A percentile compares a stretch with the other conserved stretches of the same genome.
Evolutionary conservation across 352 stramenopile genomes (phyloP).

Genomic region (Nothophytophthora sp.): DNA sequence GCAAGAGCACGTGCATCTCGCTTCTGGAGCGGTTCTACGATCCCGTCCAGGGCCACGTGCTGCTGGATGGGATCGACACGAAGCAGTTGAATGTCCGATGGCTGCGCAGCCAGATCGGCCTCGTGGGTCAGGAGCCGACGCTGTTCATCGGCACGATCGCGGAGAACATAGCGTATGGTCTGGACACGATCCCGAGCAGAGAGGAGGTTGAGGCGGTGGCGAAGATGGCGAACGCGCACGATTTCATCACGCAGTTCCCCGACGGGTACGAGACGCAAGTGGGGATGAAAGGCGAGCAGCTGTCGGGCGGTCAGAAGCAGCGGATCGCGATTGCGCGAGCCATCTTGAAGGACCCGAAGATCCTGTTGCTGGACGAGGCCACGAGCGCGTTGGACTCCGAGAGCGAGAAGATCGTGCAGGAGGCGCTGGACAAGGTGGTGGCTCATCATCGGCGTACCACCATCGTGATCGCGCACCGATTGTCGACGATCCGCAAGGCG

Average conservation of each 20-base stretch:
- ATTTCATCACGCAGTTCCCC: constrained; percentile 40
- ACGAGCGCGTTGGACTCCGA: constrained; percentile 47
- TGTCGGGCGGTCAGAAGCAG: constrained; percentile 45
- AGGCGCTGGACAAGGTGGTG: constrained; percentile 34
- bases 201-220: constrained; percentile 87
- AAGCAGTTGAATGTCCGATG: constrained; percentile 31
- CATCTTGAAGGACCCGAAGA: constrained; percentile 42
- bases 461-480: constrained; percentile 29
- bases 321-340: constrained; percentile 40
- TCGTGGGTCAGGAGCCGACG: constrained; percentile 20
- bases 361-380: constrained; percentile 55
- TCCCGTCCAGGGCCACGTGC: constrained; percentile 23
- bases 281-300: constrained; percentile 25
- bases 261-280: constrained; percentile 50
- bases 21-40: constrained; percentile 53
- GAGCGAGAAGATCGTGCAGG: constrained; percentile 43
- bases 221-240: constrained; percentile 35
- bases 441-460: constrained; percentile 18
- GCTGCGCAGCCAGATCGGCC: constrained; percentile 30
- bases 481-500: constrained; percentile 65
- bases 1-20: constrained; percentile 40
- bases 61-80: constrained; percentile 35
- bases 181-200: constrained; percentile 57
- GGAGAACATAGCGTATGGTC: constrained; percentile 41
- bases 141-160: constrained; percentile 17